These are phyloP conservation scores for Penium margaritaceum DNA, from an alignment of 139 green algal genomes.

Conservation along the genomic window DNA sequence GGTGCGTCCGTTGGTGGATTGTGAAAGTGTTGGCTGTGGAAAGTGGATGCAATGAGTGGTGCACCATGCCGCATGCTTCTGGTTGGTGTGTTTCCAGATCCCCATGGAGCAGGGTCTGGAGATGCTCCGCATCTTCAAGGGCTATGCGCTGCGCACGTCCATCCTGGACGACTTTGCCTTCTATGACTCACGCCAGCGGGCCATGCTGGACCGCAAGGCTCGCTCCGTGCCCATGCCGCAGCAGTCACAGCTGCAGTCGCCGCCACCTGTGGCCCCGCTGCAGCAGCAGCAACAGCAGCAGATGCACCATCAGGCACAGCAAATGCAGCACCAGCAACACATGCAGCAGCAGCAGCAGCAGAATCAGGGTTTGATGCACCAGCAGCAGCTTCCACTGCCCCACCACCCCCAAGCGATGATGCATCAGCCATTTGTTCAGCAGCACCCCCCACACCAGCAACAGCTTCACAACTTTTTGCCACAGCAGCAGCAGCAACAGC, in stretches of 20 bases:
- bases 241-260: conserved; percentile 8
- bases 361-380: too few relatives aligned
- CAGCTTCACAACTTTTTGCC: too few relatives aligned
- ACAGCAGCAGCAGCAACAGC: too few relatives aligned
- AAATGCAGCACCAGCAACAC: background rate
- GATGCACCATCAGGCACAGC: background rate
- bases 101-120: conserved; percentile 26
- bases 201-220: conserved; percentile 33
- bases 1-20: too few relatives aligned
- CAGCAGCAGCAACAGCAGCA: conserved; percentile 11
- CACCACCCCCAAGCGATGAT: conserved; percentile 4
- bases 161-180: conserved; percentile 48
- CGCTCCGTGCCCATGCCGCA: conserved; percentile 31
- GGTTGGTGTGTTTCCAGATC: conserved; percentile 30
- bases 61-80: too few relatives aligned
- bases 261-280: background rate
- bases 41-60: too few relatives aligned
- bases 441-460: too few relatives aligned
- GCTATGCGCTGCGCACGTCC: conserved; percentile 19
- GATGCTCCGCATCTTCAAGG: conserved; percentile 44
- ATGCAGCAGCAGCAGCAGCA: conserved; percentile 1
- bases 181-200: conserved; percentile 40
- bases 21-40: too few relatives aligned
- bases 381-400: background rate
- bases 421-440: too few relatives aligned